Evolutionary conservation across 2,329 filamentous ascomycete species (phyloP).

Genomic region (Fusarium liriodendri): DNA sequence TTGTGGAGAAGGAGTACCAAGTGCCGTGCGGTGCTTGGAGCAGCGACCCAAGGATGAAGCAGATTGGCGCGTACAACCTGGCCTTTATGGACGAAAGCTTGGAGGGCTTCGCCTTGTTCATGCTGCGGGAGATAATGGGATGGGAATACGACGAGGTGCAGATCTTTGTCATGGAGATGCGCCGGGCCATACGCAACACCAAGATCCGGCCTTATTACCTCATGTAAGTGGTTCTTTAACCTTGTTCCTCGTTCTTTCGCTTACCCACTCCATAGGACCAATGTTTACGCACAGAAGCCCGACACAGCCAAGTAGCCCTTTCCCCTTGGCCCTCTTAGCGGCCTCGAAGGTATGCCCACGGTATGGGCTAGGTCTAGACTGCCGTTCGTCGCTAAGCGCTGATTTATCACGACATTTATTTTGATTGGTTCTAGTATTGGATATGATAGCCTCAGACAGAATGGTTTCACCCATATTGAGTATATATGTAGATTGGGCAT

Average conservation of each 20-base stretch:
- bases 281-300: constrained; percentile 1
- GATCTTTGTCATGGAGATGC: constrained; percentile 24
- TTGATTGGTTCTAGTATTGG: neutral
- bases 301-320: neutral
- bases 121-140: constrained; percentile 18
- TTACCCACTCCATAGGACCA: constrained; percentile 1
- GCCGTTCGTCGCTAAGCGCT: neutral
- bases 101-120: constrained; percentile 22
- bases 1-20: constrained; percentile 27
- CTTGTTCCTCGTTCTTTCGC: neutral
- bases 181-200: constrained; percentile 8
- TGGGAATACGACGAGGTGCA: constrained; percentile 20
- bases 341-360: neutral
- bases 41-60: constrained; percentile 28
- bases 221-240: neutral
- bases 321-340: neutral
- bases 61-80: constrained; percentile 10
- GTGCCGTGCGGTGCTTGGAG: constrained; percentile 30
- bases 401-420: neutral
- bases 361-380: neutral
- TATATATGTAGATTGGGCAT: neutral
- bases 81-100: constrained; percentile 18
- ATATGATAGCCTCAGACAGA: neutral
- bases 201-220: constrained; percentile 4
- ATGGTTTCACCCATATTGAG: neutral